Conservation (phyloP, 768 basidiomycete species). For the Pulveroboletus sp. region DNA sequence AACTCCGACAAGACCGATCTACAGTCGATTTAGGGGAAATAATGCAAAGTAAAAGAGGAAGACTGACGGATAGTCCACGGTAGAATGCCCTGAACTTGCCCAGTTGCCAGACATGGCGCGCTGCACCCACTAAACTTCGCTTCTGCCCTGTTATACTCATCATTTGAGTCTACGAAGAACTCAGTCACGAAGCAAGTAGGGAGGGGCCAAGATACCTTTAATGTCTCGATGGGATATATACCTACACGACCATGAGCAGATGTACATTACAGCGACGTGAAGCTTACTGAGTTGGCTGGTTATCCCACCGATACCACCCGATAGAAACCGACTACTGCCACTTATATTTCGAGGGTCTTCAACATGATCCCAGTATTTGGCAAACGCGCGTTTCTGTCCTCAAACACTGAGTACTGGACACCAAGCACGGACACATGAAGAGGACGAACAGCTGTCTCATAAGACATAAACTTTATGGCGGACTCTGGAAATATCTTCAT, state of each 20-base stretch:
- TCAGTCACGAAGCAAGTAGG: conserved; percentile 1
- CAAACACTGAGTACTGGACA: conserved; percentile 16
- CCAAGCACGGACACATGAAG: conserved; percentile 11
- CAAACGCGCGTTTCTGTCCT: conserved; percentile 88
- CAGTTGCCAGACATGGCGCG: conserved; percentile 69
- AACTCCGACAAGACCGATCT: conserved; percentile 95
- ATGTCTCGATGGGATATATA: conserved; percentile 95
- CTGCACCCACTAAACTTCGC: conserved; percentile 59
- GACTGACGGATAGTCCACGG: conserved; percentile 80
- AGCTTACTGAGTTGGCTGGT: conserved; percentile 84
- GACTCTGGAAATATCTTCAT: conserved; percentile 97
- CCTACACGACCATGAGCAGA: conserved; percentile 44
- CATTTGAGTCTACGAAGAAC: conserved; percentile 73
- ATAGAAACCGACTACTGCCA: conserved; percentile 87
- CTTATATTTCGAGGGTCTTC: conserved; percentile 88
- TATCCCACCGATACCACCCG: conserved; percentile 96
- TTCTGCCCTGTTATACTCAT: conserved; percentile 81
- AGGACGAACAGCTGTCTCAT: conserved; percentile 83
- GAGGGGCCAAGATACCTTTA: conserved; percentile 63
- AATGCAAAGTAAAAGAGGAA: conserved; percentile 5
- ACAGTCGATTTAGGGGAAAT: conserved; percentile 15
- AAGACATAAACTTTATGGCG: conserved; percentile 96
- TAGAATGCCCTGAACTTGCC: conserved; percentile 87
- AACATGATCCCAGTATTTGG: conserved; percentile 86
- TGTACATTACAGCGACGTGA: conserved; percentile 4